Conservation (phyloP, 805 yeast species). For the Kluyveromyces siamensis region DNA sequence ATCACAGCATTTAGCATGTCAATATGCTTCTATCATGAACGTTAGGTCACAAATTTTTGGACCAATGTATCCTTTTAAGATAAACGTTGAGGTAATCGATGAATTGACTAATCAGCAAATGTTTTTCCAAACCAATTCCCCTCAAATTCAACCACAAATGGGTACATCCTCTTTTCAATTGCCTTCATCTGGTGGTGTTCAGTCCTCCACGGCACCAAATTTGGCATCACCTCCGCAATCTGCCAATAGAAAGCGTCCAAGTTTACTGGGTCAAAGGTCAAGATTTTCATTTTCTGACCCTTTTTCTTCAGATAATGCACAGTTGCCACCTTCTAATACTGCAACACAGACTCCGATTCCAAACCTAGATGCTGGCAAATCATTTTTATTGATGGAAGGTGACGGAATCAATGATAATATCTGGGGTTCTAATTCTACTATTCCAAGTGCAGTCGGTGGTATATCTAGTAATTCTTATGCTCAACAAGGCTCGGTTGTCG, state of each 20-base stretch:
- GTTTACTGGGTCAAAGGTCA: constrained; percentile 51
- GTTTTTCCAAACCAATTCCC: constrained; percentile 10
- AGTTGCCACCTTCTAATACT: constrained; percentile 3
- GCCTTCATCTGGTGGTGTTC: constrained; percentile 6
- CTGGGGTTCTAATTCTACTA: constrained; percentile 26
- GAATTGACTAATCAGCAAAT: constrained; percentile 25
- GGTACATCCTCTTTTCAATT: constrained; percentile 10
- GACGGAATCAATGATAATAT: constrained; percentile 28
- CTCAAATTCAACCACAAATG: constrained; percentile 7
- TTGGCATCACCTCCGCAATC: constrained; percentile 15
- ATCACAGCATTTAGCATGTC: constrained; percentile 36
- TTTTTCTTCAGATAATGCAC: constrained; percentile 28
- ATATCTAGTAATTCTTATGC: constrained; percentile 14
- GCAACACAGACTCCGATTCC: constrained; percentile 11
- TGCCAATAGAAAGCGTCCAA: constrained; percentile 40
- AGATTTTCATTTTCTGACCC: constrained; percentile 66
- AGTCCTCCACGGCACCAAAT: constrained; percentile 11
- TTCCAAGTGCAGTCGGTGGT: constrained; percentile 24
- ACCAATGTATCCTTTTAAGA: constrained; percentile 34
- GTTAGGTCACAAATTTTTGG: constrained; percentile 40
- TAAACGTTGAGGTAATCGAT: constrained; percentile 34
- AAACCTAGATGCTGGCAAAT: constrained; percentile 33
- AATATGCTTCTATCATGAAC: constrained; percentile 33
- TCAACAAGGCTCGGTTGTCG: constrained; percentile 14
- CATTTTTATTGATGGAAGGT: constrained; percentile 33